Percentiles rank a stretch among this genome's conserved stretches.
These are phyloP conservation scores for Nepenthes mirabilis DNA, from an alignment of 148 eudicot genomes.

Conservation along the genomic window DNA sequence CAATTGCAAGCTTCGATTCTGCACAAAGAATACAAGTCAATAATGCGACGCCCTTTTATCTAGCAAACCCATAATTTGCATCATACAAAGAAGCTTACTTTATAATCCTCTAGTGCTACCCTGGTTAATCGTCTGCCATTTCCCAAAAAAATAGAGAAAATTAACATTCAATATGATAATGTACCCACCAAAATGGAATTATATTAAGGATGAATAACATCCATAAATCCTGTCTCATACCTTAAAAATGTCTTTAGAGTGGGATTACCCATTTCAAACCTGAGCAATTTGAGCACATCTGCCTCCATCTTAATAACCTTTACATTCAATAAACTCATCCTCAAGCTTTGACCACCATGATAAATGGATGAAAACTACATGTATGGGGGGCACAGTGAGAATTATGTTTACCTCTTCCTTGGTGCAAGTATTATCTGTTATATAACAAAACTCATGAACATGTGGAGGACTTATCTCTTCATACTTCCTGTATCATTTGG, in stretches of 20 bases:
- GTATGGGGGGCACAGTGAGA: not conserved
- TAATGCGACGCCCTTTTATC: not conserved
- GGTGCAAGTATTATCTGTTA: constrained; percentile 81
- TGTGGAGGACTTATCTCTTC: constrained; percentile 81
- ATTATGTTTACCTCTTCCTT: constrained; percentile 39
- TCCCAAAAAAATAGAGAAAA: constrained; percentile 2
- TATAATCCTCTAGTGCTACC: constrained; percentile 40
- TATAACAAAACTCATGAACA: constrained; percentile 62
- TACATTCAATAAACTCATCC: not conserved
- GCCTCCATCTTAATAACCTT: constrained; percentile 75
- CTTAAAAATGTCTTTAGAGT: constrained; percentile 69
- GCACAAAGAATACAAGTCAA: constrained; percentile 8
- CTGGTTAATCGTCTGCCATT: constrained; percentile 44
- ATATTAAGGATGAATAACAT: not conserved
- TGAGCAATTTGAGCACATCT: constrained; percentile 53
- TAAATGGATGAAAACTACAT: not conserved
- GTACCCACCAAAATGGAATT: not conserved
- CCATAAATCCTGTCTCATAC: constrained; percentile 14
- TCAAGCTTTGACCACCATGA: not conserved
- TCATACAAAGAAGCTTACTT: constrained; percentile 16
- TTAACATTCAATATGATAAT: not conserved
- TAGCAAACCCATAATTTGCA: not conserved
- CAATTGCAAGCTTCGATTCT: constrained; percentile 41
- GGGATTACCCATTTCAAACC: constrained; percentile 68
- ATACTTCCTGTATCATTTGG: constrained; percentile 37